These are phyloP conservation scores for Geoglossum glabrum DNA, from an alignment of 495 filamentous ascomycete genomes.

Conservation along the genomic window DNA sequence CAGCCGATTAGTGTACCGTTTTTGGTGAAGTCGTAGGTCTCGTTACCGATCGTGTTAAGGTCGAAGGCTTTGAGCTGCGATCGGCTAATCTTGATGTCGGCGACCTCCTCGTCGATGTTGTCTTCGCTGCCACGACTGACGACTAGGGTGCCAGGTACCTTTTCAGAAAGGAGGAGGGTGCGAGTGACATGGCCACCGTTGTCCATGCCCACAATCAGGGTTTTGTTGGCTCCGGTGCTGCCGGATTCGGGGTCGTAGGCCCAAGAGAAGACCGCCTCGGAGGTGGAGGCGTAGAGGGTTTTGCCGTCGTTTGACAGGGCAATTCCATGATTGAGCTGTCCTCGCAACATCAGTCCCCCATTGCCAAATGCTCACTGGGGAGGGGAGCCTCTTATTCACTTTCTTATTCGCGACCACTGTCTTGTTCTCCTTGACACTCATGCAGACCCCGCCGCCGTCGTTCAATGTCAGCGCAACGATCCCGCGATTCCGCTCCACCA, in stretches of 20 bases:
- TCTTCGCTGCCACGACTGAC: constrained; percentile 40
- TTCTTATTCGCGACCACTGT: constrained; percentile 18
- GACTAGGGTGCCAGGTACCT: constrained; percentile 30
- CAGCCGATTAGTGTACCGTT: constrained; percentile 43
- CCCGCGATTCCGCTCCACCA: constrained; percentile 33
- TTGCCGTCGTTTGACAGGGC: constrained; percentile 37
- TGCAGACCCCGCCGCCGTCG: constrained; percentile 30
- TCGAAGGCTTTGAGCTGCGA: constrained; percentile 50
- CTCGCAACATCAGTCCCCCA: not conserved
- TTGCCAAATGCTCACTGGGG: not conserved
- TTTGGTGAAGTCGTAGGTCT: constrained; percentile 22
- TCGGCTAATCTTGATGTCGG: constrained; percentile 27
- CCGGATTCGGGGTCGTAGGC: constrained; percentile 30
- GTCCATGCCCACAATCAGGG: constrained; percentile 37
- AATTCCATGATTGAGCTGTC: constrained; percentile 45
- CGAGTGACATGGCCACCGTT: constrained; percentile 38
- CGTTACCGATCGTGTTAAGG: constrained; percentile 22
- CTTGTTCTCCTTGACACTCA: constrained; percentile 20
- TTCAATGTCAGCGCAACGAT: constrained; percentile 31
- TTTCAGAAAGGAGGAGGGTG: constrained; percentile 36
- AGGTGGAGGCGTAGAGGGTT: constrained; percentile 43
- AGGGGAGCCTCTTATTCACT: constrained; percentile 20
- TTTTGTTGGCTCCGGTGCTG: constrained; percentile 22
- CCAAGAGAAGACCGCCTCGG: constrained; percentile 36
- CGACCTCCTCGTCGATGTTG: constrained; percentile 36